Conservation (phyloP, 2,329 filamentous ascomycete genomes). For the Leptosphaerulina australis region DNA sequence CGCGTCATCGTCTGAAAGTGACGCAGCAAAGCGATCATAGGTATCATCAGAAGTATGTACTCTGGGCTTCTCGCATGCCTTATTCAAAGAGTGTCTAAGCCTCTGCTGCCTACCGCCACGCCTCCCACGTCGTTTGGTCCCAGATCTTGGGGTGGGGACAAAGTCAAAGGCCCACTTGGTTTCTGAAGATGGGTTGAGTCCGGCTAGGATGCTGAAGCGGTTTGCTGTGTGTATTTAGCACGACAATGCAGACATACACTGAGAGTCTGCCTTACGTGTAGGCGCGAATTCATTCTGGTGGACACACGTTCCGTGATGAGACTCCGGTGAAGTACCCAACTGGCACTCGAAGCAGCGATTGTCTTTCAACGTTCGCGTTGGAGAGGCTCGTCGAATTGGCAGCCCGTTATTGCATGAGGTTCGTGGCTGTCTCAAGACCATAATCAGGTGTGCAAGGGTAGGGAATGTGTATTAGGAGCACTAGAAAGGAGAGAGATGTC, state of each 20-base stretch:
- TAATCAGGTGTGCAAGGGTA: slow-evolving; percentile 18
- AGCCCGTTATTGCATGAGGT: slow-evolving; percentile 16
- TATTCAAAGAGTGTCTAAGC: slow-evolving; percentile 12
- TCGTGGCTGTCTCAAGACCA: slow-evolving; percentile 24
- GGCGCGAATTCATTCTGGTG: slow-evolving; percentile 30
- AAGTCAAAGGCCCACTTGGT: slow-evolving; percentile 31
- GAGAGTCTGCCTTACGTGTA: slow-evolving; percentile 22
- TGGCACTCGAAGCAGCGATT: slow-evolving; percentile 22
- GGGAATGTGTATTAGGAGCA: slow-evolving; percentile 13
- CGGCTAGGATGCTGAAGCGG: slow-evolving; percentile 36
- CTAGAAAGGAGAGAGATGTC: slow-evolving; percentile 15
- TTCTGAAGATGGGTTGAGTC: slow-evolving; percentile 27
- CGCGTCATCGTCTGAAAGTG: slow-evolving; percentile 18
- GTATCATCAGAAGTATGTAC: slow-evolving; percentile 10
- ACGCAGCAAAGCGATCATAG: slow-evolving; percentile 15
- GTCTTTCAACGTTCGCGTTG: slow-evolving; percentile 15
- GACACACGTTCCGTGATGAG: slow-evolving; percentile 16
- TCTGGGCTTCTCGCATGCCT: slow-evolving; percentile 1
- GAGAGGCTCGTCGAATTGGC: slow-evolving; percentile 12
- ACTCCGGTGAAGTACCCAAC: slow-evolving; percentile 5
- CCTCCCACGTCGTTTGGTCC: slow-evolving; percentile 25
- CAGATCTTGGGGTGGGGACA: slow-evolving; percentile 10
- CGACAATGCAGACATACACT: no score
- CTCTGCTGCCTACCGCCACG: slow-evolving; percentile 26
- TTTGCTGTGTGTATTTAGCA: slow-evolving; percentile 28